Percentiles rank a stretch among this genome's conserved stretches.
These are phyloP conservation scores for Pilatotrama ljubarskyi DNA, from an alignment of 768 basidiomycete species.

Conservation along the genomic window DNA sequence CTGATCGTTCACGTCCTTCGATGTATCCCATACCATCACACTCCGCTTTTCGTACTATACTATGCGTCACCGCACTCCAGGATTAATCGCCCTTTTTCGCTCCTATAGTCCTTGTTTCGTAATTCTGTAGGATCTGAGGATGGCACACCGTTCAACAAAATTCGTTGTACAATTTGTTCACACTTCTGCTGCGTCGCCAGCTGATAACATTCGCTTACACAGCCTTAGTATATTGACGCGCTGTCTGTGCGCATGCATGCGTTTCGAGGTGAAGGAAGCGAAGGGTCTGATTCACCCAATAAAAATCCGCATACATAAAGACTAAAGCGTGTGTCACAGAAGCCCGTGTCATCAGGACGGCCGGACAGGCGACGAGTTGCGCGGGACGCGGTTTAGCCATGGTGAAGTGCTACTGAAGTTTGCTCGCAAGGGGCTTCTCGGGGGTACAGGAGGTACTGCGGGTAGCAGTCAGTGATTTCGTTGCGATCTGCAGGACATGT, in stretches of 20 bases:
- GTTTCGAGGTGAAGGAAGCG: not conserved
- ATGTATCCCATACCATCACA: conserved; percentile 26
- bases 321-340: not conserved
- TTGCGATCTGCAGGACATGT: not conserved
- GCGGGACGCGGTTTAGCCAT: conserved; percentile 16
- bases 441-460: conserved; percentile 14
- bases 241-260: conserved; percentile 17
- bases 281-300: not conserved
- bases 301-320: not conserved
- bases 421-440: conserved; percentile 16
- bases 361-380: conserved; percentile 1
- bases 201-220: not conserved
- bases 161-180: conserved; percentile 20
- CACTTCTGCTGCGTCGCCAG: not conserved
- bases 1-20: conserved; percentile 10
- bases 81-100: conserved; percentile 13
- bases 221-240: conserved; percentile 5
- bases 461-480: not conserved
- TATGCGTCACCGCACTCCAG: conserved; percentile 17
- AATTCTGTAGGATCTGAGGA: conserved; percentile 16
- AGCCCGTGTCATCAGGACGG: not conserved
- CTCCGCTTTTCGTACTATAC: conserved; percentile 13
- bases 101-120: conserved; percentile 8
- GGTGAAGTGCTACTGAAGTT: not conserved
- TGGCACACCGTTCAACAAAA: conserved; percentile 1